Base-by-base conservation (phyloP, 164 flowering plant species). In the Macadamia tetraphylla region DNA sequence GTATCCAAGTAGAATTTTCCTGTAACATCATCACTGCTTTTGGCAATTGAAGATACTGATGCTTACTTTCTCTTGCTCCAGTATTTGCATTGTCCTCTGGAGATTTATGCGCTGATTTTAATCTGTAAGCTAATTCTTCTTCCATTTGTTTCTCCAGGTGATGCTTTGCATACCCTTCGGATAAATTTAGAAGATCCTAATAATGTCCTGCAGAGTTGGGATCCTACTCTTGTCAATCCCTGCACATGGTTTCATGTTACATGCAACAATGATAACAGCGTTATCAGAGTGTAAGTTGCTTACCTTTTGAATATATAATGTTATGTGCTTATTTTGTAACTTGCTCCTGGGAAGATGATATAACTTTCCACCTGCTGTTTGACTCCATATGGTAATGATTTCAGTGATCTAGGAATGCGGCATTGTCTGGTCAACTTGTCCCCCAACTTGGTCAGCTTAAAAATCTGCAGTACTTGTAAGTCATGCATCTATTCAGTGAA, bases 211-310 rank as follows among this genome's bases (percentile, higher is more conserved):
- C 95, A 93, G 75, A 91, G 95, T 78, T 93, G 98, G 98, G 97
- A 93, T 79, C 95, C 96, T 43, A 91, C 95, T 6, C 90, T 93
- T 57, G 97, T 91, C 58, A 93, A 89, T 63, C 98, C 98, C 5
- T 93, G 98, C 75, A 91, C 97, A 44, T 91, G 98, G 98, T 89
- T 89, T 75, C 98, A 93, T 80, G 95, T 93, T 51, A 91, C 95
- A 53, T 91, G 98, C 77, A 90, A 89, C 83, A 87, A 80, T 65
- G 98, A 93, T 57, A 91, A 90, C 71, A 91, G 95, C 79, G 98
- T 91, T 67, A 90, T 88, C 74, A 82, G 97, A 85, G 94, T 93
- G 98, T 93, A 84, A 82, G 85, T 32, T 9, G n/a, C 32, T 62
- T 67, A 5, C 40, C 40, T n/a, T 29, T 9, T 58, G 44, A 56